phyloP scores from a whole-genome alignment of 257 asterid species.

The Forsythia viridissima region DNA sequence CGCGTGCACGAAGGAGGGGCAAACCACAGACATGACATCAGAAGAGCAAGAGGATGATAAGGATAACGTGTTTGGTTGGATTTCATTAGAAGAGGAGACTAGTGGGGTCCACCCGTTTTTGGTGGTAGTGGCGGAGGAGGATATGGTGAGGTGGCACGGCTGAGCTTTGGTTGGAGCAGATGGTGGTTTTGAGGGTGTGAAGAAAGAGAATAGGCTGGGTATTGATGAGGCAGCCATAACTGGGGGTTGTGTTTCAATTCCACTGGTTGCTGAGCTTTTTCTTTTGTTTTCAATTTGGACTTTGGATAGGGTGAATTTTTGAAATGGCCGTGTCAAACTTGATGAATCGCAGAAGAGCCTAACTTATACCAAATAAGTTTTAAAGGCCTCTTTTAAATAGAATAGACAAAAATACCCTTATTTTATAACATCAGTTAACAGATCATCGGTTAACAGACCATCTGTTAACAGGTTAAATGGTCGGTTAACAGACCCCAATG shows the following conservation, averaged over 20 bases:
- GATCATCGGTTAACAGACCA: no score
- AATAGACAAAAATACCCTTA: no score
- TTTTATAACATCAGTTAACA: no score
- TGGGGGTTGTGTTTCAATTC: neutral
- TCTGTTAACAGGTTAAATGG: no score
- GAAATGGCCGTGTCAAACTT: no score
- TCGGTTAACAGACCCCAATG: no score
- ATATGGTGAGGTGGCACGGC: slow-evolving; percentile 37
- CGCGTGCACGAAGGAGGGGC: slow-evolving; percentile 67
- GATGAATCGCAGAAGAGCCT: no score
- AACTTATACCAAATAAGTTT: no score
- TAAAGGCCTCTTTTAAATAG: no score
- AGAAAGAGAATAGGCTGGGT: slow-evolving; percentile 62
- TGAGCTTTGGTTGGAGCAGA: slow-evolving; percentile 34
- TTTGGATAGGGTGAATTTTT: no score
- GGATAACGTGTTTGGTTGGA: slow-evolving; percentile 14
- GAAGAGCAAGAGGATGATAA: slow-evolving; percentile 18
- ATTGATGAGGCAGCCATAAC: slow-evolving; percentile 32
- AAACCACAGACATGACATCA: slow-evolving; percentile 57
- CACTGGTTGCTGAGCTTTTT: no score
- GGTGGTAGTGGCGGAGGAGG: slow-evolving; percentile 14
- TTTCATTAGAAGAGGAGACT: slow-evolving; percentile 34
- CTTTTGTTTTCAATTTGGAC: neutral
- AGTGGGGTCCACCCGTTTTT: slow-evolving; percentile 37
- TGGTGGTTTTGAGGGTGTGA: slow-evolving; percentile 50